Conservation (phyloP, 345 rosid species). For the Eucalyptus polybractea region DNA sequence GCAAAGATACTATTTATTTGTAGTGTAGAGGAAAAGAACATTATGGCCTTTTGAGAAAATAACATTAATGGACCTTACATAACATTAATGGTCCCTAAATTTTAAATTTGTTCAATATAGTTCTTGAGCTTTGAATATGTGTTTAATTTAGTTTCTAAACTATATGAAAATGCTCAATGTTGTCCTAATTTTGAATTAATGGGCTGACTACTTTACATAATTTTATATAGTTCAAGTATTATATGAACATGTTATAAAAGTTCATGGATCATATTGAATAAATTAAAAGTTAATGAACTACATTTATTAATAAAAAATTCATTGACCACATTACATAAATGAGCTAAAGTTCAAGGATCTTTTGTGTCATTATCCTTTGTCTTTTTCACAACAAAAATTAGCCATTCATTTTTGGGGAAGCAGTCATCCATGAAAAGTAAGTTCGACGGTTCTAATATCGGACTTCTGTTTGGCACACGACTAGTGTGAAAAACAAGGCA, state of each 20-base stretch:
- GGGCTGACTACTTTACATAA: too few relatives aligned
- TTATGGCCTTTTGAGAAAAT: accelerated
- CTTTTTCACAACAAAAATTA: neutral
- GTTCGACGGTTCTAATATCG: neutral
- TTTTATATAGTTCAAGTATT: too few relatives aligned
- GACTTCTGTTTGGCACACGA: neutral
- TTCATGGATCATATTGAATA: accelerated
- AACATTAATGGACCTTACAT: too few relatives aligned
- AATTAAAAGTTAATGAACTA: accelerated
- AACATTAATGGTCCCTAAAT: accelerated
- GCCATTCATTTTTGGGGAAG: neutral
- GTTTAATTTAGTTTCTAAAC: too few relatives aligned
- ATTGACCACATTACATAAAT: too few relatives aligned
- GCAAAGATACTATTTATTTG: neutral
- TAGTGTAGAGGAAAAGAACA: neutral
- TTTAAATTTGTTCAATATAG: too few relatives aligned
- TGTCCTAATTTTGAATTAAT: too few relatives aligned
- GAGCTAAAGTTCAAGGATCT: too few relatives aligned
- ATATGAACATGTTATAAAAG: too few relatives aligned
- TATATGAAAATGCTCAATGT: too few relatives aligned
- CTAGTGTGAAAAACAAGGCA: neutral
- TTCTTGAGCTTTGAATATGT: accelerated
- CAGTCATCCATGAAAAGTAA: neutral
- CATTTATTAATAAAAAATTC: too few relatives aligned
- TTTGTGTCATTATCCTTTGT: too few relatives aligned